A percentile compares a stretch with the other conserved stretches of the same genome.
phyloP scores from a whole-genome alignment of 2,329 filamentous ascomycete species.

The Diaporthe eres region DNA sequence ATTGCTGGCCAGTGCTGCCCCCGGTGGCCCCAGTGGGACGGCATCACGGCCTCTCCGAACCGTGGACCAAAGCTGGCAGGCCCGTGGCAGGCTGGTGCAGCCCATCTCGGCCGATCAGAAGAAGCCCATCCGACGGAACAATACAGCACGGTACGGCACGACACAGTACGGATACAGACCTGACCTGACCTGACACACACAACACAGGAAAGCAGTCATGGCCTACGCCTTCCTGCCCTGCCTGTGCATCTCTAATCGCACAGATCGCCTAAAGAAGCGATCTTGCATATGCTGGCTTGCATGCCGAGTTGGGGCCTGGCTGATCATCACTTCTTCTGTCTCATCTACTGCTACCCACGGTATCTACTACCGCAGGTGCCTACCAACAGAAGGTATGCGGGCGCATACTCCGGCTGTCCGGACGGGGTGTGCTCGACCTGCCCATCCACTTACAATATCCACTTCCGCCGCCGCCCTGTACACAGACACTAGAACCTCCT shows the following conservation, averaged over 20 bases:
- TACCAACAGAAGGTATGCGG: neutral
- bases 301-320: slow-evolving; percentile 19
- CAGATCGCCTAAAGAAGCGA: slow-evolving; percentile 34
- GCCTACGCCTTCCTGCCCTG: neutral
- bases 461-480: slow-evolving; percentile 11
- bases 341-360: neutral
- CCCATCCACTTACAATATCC: neutral
- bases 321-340: slow-evolving; percentile 20
- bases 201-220: neutral
- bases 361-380: neutral
- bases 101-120: slow-evolving; percentile 26
- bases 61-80: slow-evolving; percentile 7
- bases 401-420: neutral
- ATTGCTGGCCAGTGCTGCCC: neutral
- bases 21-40: slow-evolving; percentile 17
- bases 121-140: neutral
- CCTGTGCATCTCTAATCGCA: slow-evolving; percentile 7
- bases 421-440: neutral
- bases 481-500: slow-evolving; percentile 1
- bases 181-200: neutral
- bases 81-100: neutral
- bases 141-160: neutral
- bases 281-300: slow-evolving; percentile 36
- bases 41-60: slow-evolving; percentile 34
- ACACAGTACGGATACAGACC: neutral